Evolutionary conservation across 169 alveolate genomes (phyloP).

Genomic region (Fabrea salina): DNA sequence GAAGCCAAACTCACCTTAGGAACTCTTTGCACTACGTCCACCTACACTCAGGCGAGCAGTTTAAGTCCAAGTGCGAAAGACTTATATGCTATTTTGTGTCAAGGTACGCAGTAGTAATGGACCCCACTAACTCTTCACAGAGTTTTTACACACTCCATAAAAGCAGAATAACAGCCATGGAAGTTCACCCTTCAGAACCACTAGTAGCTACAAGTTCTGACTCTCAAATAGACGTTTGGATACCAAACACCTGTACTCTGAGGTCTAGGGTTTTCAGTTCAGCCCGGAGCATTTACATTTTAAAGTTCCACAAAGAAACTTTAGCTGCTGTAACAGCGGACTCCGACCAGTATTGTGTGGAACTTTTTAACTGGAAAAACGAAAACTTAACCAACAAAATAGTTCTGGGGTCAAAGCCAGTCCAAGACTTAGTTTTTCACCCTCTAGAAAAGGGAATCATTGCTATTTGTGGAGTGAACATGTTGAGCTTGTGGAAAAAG

Average conservation of each 20-base stretch:
- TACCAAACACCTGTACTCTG: background rate
- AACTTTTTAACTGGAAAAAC: conserved; percentile 14
- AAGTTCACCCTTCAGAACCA: conserved; percentile 62
- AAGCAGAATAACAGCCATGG: conserved; percentile 68
- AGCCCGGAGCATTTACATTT: background rate
- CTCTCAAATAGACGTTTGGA: conserved; percentile 2
- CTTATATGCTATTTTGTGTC: conserved; percentile 54
- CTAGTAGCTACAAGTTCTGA: conserved; percentile 81
- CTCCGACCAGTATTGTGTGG: background rate
- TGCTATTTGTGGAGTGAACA: conserved; percentile 3
- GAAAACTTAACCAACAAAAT: background rate
- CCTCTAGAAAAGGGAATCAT: background rate
- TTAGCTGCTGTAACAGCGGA: background rate
- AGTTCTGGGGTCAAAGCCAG: background rate
- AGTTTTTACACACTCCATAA: conserved; percentile 77
- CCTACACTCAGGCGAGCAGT: conserved; percentile 22
- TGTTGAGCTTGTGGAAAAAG: background rate
- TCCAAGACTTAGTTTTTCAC: background rate
- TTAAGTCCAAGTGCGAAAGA: conserved; percentile 47
- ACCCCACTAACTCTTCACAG: conserved; percentile 65
- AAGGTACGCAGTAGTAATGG: conserved; percentile 68
- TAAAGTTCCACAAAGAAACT: background rate
- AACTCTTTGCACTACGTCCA: conserved; percentile 31
- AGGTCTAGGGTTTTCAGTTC: background rate
- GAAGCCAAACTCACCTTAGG: background rate